A percentile compares a stretch with the other conserved stretches of the same genome.
Evolutionary conservation across 768 basidiomycete species (phyloP).

Genomic region (Steccherinum ochraceum): DNA sequence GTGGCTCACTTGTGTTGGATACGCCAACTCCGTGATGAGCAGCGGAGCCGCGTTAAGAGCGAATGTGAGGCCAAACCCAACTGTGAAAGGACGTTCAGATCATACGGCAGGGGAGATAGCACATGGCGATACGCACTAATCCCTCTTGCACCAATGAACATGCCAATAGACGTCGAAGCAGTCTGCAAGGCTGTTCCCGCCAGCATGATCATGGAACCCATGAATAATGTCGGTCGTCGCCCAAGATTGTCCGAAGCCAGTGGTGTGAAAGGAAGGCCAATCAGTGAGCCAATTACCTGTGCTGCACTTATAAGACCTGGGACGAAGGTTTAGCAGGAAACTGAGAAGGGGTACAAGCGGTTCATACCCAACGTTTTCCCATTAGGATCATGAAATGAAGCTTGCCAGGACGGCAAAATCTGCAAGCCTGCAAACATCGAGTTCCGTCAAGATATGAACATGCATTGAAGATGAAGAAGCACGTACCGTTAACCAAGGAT

Average conservation of each 20-base stretch:
- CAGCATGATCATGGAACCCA: slow-evolving; percentile 59
- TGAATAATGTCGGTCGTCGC: slow-evolving; percentile 51
- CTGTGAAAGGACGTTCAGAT: slow-evolving; percentile 26
- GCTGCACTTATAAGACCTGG: slow-evolving; percentile 63
- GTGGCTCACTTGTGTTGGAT: slow-evolving; percentile 56
- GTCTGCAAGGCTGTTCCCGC: slow-evolving; percentile 55
- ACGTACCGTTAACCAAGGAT: slow-evolving; percentile 52
- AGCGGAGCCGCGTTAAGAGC: slow-evolving; percentile 58
- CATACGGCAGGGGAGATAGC: slow-evolving; percentile 1
- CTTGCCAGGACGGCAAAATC: slow-evolving; percentile 58
- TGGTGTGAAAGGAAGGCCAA: slow-evolving; percentile 55
- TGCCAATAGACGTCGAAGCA: slow-evolving; percentile 35
- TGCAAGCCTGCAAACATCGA: slow-evolving; percentile 45
- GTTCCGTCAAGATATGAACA: slow-evolving; percentile 13
- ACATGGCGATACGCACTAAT: slow-evolving; percentile 33
- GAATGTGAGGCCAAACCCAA: slow-evolving; percentile 59
- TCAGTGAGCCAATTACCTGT: slow-evolving; percentile 32
- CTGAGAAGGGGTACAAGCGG: neutral
- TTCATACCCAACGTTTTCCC: slow-evolving; percentile 45
- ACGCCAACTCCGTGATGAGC: slow-evolving; percentile 59
- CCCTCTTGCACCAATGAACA: slow-evolving; percentile 53
- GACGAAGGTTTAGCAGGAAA: neutral
- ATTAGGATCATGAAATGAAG: slow-evolving; percentile 46
- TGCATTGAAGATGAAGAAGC: slow-evolving; percentile 19
- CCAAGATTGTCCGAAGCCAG: slow-evolving; percentile 55